These are phyloP conservation scores for Scedosporium aurantiacum DNA, from an alignment of 2,329 filamentous ascomycete species.

Conservation along the genomic window DNA sequence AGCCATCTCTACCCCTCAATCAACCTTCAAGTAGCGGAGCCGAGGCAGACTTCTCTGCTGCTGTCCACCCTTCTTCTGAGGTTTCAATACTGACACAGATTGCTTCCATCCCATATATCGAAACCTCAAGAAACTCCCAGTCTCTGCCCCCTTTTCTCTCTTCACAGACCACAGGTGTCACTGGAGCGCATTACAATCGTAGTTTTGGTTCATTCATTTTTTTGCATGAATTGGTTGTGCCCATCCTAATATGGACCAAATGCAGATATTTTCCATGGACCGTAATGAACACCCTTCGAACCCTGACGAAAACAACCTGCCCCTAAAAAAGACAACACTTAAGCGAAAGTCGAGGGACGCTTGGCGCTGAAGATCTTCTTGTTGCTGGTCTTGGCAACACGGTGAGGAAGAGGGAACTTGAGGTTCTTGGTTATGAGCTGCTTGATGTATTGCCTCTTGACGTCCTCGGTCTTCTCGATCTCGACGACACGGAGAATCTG, in stretches of 20 bases:
- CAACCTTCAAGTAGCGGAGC: neutral
- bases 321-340: constrained; percentile 45
- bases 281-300: constrained; percentile 51
- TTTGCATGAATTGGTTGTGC: constrained; percentile 7
- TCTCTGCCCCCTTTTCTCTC: neutral
- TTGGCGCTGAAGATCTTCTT: constrained; percentile 89
- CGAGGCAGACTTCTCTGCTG: neutral
- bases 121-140: neutral
- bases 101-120: neutral
- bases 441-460: constrained; percentile 99
- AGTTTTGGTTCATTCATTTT: constrained; percentile 9
- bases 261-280: constrained; percentile 50
- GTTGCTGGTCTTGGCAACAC: constrained; percentile 68
- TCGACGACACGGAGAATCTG: constrained; percentile 98
- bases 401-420: constrained; percentile 98
- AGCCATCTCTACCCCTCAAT: neutral
- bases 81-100: neutral
- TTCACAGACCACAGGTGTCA: neutral
- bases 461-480: constrained; percentile 83
- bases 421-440: constrained; percentile 92
- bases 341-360: constrained; percentile 97
- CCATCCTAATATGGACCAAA: constrained; percentile 21
- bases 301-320: constrained; percentile 36
- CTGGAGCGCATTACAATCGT: constrained; percentile 4
- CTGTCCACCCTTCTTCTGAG: neutral